Percentiles rank a stretch among this genome's conserved stretches.
These are phyloP conservation scores for Warburgia ugandensis DNA, from an alignment of 164 flowering plant genomes.

Conservation along the genomic window DNA sequence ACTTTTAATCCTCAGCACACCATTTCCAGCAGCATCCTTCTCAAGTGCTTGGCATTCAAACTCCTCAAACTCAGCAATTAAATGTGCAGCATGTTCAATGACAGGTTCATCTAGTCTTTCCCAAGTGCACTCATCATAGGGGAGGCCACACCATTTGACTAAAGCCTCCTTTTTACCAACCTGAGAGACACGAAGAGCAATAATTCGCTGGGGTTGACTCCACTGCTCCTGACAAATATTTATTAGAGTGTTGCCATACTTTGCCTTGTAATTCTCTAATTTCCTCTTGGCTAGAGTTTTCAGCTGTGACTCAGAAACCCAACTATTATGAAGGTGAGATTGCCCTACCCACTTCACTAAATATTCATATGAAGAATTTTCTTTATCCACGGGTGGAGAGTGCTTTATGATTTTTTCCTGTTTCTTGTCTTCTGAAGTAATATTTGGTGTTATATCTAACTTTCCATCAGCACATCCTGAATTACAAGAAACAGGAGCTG, in stretches of 20 bases:
- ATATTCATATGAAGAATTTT: constrained; percentile 45
- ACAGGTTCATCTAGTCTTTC: constrained; percentile 73
- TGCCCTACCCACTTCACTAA: constrained; percentile 96
- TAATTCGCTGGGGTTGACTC: constrained; percentile 83
- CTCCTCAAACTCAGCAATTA: constrained; percentile 50
- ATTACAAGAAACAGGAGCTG: no score
- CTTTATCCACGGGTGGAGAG: constrained; percentile 16
- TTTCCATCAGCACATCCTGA: background rate
- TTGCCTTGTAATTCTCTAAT: constrained; percentile 85
- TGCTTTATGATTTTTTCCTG: constrained; percentile 21
- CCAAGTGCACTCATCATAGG: constrained; percentile 99
- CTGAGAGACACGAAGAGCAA: constrained; percentile 46
- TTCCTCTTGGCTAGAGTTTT: constrained; percentile 86
- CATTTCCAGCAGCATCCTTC: constrained; percentile 38
- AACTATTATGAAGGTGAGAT: constrained; percentile 80
- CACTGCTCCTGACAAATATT: constrained; percentile 81
- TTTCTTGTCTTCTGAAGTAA: constrained; percentile 12
- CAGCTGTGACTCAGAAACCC: constrained; percentile 79
- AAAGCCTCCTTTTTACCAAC: constrained; percentile 58
- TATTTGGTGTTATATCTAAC: constrained; percentile 3
- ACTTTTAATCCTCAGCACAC: constrained; percentile 19
- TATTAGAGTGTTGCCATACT: constrained; percentile 71
- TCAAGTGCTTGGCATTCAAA: constrained; percentile 52
- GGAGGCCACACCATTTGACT: constrained; percentile 85
- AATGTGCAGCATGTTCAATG: constrained; percentile 35